These are phyloP conservation scores for Erucastrum elatum DNA, from an alignment of 345 rosid species.

Conservation along the genomic window DNA sequence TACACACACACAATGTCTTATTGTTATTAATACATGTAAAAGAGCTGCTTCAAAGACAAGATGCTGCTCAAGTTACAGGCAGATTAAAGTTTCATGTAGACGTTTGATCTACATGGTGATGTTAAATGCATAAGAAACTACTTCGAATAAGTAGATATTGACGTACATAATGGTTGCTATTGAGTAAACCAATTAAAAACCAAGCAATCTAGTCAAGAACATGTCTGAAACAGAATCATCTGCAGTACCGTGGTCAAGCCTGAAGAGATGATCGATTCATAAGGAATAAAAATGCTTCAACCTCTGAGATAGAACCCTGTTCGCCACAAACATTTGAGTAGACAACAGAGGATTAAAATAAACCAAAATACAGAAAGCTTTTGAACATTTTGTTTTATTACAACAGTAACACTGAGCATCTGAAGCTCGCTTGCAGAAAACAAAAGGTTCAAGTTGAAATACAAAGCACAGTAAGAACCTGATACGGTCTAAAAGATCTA, in stretches of 20 bases:
- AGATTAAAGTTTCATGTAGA: background rate
- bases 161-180: background rate
- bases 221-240: background rate
- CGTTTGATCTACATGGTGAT: background rate
- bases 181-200: background rate
- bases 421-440: constrained; percentile 7
- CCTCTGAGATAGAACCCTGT: background rate
- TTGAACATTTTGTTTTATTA: background rate
- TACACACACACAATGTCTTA: background rate
- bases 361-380: constrained; percentile 15
- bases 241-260: background rate
- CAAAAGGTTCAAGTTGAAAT: constrained; percentile 6
- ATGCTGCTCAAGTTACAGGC: background rate
- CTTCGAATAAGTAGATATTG: background rate
- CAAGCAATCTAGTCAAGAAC: background rate
- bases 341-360: background rate
- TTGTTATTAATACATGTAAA: background rate
- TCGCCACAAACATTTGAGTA: background rate
- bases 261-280: constrained; percentile 1
- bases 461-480: background rate
- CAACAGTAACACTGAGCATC: background rate
- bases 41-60: background rate
- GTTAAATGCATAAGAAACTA: background rate
- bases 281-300: constrained; percentile 9
- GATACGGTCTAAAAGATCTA: constrained; percentile 14